Conservation (phyloP, 352 stramenopile species). For the Phytopythium helicoides region DNA sequence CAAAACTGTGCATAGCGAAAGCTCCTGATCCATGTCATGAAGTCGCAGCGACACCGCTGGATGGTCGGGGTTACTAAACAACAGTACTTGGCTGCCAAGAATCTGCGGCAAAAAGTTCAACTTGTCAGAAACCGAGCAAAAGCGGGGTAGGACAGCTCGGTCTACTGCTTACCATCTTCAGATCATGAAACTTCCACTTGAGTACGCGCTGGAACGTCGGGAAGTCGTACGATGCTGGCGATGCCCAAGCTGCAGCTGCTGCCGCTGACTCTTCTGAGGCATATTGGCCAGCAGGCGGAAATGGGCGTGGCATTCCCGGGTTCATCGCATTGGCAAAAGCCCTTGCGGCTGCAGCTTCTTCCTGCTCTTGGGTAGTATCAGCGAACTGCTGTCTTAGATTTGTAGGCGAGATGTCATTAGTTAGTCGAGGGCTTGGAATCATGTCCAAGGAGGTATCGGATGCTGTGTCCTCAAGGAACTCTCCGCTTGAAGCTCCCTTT, state of each 20-base stretch:
- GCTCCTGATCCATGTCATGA: conserved; percentile 83
- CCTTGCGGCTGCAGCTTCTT: neutral
- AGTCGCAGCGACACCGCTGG: conserved; percentile 80
- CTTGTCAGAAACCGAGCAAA: neutral
- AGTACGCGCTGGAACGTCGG: conserved; percentile 71
- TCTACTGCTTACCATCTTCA: conserved; percentile 82
- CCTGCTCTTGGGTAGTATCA: neutral
- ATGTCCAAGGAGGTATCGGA: too few species aligned
- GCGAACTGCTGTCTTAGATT: neutral
- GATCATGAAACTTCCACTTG: conserved; percentile 86
- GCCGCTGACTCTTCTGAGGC: conserved; percentile 13
- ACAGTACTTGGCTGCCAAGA: conserved; percentile 74
- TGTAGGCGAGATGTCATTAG: too few species aligned
- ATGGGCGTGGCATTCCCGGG: neutral
- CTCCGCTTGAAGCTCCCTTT: too few species aligned
- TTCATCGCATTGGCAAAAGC: conserved; percentile 2
- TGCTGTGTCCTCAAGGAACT: too few species aligned
- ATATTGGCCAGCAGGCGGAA: conserved; percentile 6
- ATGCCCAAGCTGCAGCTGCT: conserved; percentile 6
- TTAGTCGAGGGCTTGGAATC: too few species aligned
- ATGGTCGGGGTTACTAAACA: conserved; percentile 85
- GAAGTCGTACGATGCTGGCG: conserved; percentile 25
- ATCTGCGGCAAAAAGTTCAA: conserved; percentile 29
- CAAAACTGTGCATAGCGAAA: conserved; percentile 78
- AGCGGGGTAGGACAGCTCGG: neutral